These are phyloP conservation scores for Oryza rufipogon DNA, from an alignment of 176 grass and related monocot genomes.

Conservation along the genomic window DNA sequence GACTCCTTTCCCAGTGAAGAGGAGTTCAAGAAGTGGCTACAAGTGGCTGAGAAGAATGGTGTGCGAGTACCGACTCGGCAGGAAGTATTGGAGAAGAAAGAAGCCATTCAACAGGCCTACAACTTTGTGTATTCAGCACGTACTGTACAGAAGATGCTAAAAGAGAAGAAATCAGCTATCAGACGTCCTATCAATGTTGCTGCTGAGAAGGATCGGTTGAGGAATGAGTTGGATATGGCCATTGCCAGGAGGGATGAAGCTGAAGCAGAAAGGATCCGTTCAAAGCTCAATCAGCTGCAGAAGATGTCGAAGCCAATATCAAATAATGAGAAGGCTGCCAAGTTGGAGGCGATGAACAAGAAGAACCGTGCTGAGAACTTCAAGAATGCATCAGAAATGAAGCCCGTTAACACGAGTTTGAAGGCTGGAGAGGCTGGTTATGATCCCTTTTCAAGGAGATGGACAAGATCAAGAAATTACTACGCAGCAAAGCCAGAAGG, in stretches of 20 bases:
- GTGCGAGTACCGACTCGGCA: conserved; percentile 73
- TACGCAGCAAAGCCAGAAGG: conserved; percentile 65
- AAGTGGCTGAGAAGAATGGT: conserved; percentile 67
- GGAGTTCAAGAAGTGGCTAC: conserved; percentile 93
- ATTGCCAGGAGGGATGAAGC: conserved; percentile 56
- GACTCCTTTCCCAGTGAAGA: conserved; percentile 65
- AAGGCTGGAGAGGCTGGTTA: conserved; percentile 97
- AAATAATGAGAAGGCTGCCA: conserved; percentile 77
- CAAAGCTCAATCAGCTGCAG: conserved; percentile 67
- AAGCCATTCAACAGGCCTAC: conserved; percentile 63
- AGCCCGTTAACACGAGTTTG: conserved; percentile 76
- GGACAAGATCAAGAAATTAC: conserved; percentile 94
- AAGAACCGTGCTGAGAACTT: conserved; percentile 94
- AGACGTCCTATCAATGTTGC: conserved; percentile 85
- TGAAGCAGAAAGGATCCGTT: conserved; percentile 70
- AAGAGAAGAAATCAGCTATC: conserved; percentile 77
- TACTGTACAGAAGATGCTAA: conserved; percentile 78
- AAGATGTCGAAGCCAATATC: conserved; percentile 47
- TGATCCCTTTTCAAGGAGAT: conserved; percentile 95
- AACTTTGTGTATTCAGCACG: conserved; percentile 78
- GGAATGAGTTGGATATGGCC: conserved; percentile 79
- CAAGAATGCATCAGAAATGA: conserved; percentile 91
- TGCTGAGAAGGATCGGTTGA: conserved; percentile 91
- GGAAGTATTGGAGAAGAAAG: conserved; percentile 93
- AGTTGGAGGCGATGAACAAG: conserved; percentile 94